Evolutionary conservation across 2,329 filamentous ascomycete species (phyloP).

Genomic region (Escovopsis weberi): DNA sequence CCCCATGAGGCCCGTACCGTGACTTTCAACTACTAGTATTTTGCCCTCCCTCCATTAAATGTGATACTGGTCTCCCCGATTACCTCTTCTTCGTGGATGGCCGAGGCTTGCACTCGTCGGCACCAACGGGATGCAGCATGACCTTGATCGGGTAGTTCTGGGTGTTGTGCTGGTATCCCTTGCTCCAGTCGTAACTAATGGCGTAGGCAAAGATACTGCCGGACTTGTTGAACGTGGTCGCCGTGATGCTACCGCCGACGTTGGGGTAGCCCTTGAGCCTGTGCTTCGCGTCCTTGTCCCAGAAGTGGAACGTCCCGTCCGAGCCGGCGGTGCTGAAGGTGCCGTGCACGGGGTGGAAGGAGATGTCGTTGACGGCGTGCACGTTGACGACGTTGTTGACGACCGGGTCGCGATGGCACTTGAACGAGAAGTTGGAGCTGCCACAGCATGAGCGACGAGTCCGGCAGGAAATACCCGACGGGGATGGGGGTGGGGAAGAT

Average conservation of each 20-base stretch:
- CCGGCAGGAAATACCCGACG: too few species aligned
- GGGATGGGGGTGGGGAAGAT: too few species aligned
- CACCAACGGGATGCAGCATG: conserved; percentile 63
- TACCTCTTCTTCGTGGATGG: conserved; percentile 46
- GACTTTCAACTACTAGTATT: too few species aligned
- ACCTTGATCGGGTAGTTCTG: conserved; percentile 63
- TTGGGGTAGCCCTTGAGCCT: conserved; percentile 76
- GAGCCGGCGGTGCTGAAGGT: conserved; percentile 96
- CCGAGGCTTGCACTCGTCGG: conserved; percentile 48
- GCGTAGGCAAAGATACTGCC: conserved; percentile 81
- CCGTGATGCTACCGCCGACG: conserved; percentile 74
- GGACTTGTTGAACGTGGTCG: conserved; percentile 79
- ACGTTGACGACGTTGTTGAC: conserved; percentile 70
- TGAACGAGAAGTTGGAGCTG: conserved; percentile 94
- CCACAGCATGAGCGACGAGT: too few species aligned
- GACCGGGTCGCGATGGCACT: conserved; percentile 82
- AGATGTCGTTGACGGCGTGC: conserved; percentile 92
- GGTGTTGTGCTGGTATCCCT: conserved; percentile 79
- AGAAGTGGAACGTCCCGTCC: conserved; percentile 94
- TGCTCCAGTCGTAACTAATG: conserved; percentile 95
- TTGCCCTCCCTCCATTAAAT: too few species aligned
- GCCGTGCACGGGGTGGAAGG: conserved; percentile 89
- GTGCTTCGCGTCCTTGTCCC: conserved; percentile 87
- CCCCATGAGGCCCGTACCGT: too few species aligned
- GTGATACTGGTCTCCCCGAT: too few species aligned